Evolutionary conservation across 2,329 filamentous ascomycete species (phyloP).

Genomic region (Hymenoscyphus albidus): DNA sequence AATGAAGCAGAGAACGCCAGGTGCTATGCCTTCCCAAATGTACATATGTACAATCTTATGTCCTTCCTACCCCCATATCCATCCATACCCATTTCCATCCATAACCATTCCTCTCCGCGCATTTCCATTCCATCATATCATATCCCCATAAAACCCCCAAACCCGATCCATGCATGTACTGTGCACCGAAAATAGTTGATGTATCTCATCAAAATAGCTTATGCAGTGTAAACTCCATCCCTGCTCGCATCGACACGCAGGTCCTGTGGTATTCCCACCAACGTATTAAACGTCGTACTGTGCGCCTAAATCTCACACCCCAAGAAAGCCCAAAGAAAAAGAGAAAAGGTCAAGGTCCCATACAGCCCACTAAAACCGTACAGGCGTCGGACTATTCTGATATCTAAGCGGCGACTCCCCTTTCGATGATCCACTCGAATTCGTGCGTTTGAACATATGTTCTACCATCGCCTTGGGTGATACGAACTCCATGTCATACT

Average conservation of each 20-base stretch:
- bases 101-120: no score
- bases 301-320: constrained; percentile 2
- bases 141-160: not conserved
- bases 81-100: not conserved
- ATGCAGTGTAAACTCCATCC: not conserved
- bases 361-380: constrained; percentile 3
- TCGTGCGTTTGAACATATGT: constrained; percentile 56
- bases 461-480: constrained; percentile 59
- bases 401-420: constrained; percentile 11
- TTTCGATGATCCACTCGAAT: constrained; percentile 26
- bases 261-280: constrained; percentile 3
- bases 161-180: constrained; percentile 5
- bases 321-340: not conserved
- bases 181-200: not conserved
- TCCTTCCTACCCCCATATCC: not conserved
- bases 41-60: not conserved
- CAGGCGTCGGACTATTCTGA: not conserved
- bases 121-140: not conserved
- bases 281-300: constrained; percentile 3
- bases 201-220: not conserved
- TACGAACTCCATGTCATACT: constrained; percentile 55
- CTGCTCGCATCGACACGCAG: not conserved
- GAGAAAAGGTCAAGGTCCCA: not conserved
- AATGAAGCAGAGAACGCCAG: not conserved
- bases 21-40: not conserved